Base-by-base conservation (phyloP, 495 filamentous ascomycete genomes). In the Parmelia sp. region DNA sequence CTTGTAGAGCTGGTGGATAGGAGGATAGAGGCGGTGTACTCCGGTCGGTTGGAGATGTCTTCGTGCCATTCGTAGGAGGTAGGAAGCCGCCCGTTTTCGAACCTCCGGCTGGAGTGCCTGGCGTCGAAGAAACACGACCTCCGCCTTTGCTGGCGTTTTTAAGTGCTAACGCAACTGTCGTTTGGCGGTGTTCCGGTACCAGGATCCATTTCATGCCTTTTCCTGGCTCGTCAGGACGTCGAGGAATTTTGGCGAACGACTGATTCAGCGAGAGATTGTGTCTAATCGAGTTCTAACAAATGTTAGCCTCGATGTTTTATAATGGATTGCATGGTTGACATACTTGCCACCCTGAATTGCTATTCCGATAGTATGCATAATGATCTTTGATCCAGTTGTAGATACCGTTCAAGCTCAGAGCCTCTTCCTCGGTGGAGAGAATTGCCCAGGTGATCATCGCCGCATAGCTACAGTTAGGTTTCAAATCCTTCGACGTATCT, bases 201-300 rank as follows among this genome's bases (percentile, higher is more conserved):
- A 98, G 89, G 74, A 88, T 86, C 94, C 94, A 98, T 72, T 97
- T 96, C 92, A 96, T 96, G 31, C 94, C 94, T 76, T 98, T 98
- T 4, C 94, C 94, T 3, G 94, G 94, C 71, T 98, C 95, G 69
- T 98, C 90, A 0, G 91, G 94, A 8, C 88, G 84, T 42, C 94
- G 87, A 31, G 95, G 88, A 8, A 96, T 88, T 73, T 97, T 97
- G 66, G 88, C 84, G 73, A 98, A 98, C 0, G 86, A 84, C 74
- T 96, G 93, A 71, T 95, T 96, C 57, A 98, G 74, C 4, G 95
- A 97, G 25, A 98, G 75, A 68, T 97, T 97, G 68, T 98, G 94
- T 3, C 94, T 87, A 68, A 98, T 98, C 2, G 91, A 96, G 68
- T 98, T 98, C 88, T 94, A 69, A 21, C 39, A 57, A 36, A 36